Evolutionary conservation across 345 rosid genomes (phyloP), one percentile per base, ranked within the genome.

Genomic region (Melaleuca quinquenervia): DNA sequence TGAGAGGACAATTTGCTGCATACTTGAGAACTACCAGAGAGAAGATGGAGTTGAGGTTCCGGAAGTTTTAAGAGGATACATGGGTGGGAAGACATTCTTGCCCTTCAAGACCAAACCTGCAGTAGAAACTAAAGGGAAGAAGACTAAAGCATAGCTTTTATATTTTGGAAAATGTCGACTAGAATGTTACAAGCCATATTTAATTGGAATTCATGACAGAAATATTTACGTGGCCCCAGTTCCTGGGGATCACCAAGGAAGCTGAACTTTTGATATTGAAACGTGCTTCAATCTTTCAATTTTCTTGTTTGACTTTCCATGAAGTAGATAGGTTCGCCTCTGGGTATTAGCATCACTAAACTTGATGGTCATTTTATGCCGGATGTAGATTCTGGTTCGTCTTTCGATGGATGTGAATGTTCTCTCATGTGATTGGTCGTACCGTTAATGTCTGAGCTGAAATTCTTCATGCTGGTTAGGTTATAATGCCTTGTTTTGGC

Each of bases 1-100:
- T 0, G 98, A 97, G 92, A 97, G 99, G 91, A 96, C 99, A 36
- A 88, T 97, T 27, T 97, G 98, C 91, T 93, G 96, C 91, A 95
- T 97, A 89, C 98, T 97, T 1, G 99, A 97, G 89, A 97, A 95
- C 90, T 92, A 93, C 89, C 99, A 97, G 91, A 92, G 85, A 75
- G 98, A 95, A 84, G 93, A 92, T 76, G 96, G 99, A 29, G 96
- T 96, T 6, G 98, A 93, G 86, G 86, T 97, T 26, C 99, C 99
- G 7, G 96, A 95, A 88, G 93, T 85, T 53, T 86, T 96, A 80
- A 91, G 85, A 88, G 91, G 89, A 16, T 96, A 84, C 86, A 94
- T 97, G 96, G 94, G 95, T 6, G 98, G 98, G 80, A 91, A 91
- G 85, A 83, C 89, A 26, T 97, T 94, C 88, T 82, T 97, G 51